Base-by-base conservation (phyloP, 306 rosid genomes). In the Sesbania bispinosa region DNA sequence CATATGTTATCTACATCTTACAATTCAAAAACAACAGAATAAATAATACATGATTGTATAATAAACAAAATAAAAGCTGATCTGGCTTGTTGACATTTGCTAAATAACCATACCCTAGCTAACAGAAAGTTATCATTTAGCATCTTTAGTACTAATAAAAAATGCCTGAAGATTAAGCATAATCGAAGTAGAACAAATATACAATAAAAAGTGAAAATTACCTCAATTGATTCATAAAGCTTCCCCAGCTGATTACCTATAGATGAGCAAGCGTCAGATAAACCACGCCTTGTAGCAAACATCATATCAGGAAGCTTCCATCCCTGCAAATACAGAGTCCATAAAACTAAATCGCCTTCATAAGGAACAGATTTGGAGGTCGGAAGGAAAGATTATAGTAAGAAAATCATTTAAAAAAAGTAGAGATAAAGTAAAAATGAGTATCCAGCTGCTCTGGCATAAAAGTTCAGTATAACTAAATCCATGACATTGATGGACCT, bases 251-350 rank as follows among this genome's bases (percentile, higher is more conserved):
- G 87, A 74, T 79, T 88, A 62, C 89, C 85, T 15, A 95, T 77
- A 48, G 96, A 82, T 60, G 48, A 57, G 79, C 92, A 82, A 53
- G 99, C 99, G 81, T 95, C 96, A 18, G 92, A 83, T 74, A 95
- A 78, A 79, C 97, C 77, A 62, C 96, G 93, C 82, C 80, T 86
- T 18, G 99, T 88, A 33, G 97, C 99, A 88, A 95, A 88, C 99
- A 92, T 95, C 89, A 95, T 55, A 78, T 86, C 89, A 30, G 97
- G 96, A 76, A 95, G 97, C 81, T 77, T 85, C 99, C 97, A 92
- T 10, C 99, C 99, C 99, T 95, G 83, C 36, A 80, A 80, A 71
- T 50, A 77, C 38, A 79, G 20, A 63, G 60, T 65, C 52, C 46
- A 62, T 53, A 67, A 46, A 78, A 75, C 67, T 38, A 11, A 21